phyloP scores from a whole-genome alignment of 306 rosid genomes.

The Prunus davidiana region DNA sequence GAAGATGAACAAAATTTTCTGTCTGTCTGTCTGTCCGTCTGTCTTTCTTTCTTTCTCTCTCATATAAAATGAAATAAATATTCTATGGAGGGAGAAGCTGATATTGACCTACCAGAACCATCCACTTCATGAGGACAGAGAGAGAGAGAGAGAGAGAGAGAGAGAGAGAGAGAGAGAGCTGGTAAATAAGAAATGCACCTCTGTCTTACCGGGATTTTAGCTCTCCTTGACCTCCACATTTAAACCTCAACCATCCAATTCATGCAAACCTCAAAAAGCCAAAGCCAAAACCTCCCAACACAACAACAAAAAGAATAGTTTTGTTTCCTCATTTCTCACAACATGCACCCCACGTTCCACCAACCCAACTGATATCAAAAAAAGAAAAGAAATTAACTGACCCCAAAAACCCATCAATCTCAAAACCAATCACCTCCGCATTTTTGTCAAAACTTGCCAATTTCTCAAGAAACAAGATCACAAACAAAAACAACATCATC shows the following conservation, averaged over 20 bases:
- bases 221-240: conserved; percentile 48
- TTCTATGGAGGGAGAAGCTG: not conserved
- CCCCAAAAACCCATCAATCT: conserved; percentile 23
- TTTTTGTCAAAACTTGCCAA: conserved; percentile 34
- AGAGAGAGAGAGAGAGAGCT: conserved; percentile 5
- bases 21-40: not conserved
- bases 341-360: conserved; percentile 82
- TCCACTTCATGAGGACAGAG: not conserved
- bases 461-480: conserved; percentile 14
- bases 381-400: conserved; percentile 13
- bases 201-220: conserved; percentile 43
- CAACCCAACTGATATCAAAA: conserved; percentile 28
- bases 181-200: conserved; percentile 32
- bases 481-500: not conserved
- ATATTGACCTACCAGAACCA: not conserved
- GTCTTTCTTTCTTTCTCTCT: no score
- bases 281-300: conserved; percentile 11
- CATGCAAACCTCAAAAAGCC: not conserved
- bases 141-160: conserved; percentile 1
- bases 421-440: conserved; percentile 35
- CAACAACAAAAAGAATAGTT: not conserved
- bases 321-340: conserved; percentile 30
- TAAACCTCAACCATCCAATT: conserved; percentile 58
- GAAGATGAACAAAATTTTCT: not conserved
- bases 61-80: not conserved